Conservation (phyloP, 2,329 filamentous ascomycete species). For the Aspergillus sp. region DNA sequence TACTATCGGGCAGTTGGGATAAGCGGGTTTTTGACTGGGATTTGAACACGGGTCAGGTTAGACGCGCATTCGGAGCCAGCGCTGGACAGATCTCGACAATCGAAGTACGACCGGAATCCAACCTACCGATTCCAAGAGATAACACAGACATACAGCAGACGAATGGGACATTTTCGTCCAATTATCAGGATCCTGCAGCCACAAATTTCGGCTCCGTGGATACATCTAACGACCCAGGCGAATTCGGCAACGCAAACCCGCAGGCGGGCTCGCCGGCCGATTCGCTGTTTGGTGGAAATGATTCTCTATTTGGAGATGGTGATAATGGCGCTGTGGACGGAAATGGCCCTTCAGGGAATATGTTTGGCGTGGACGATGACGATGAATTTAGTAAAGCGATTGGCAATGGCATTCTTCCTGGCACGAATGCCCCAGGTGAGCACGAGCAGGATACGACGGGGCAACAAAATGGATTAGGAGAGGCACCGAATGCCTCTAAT, state of each 20-base stretch:
- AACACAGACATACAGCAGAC: slow-evolving; percentile 44
- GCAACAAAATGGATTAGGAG: slow-evolving; percentile 12
- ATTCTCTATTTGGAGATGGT: slow-evolving; percentile 82
- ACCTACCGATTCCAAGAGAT: slow-evolving; percentile 65
- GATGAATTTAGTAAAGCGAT: slow-evolving; percentile 73
- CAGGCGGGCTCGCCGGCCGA: slow-evolving; percentile 60
- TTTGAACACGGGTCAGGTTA: slow-evolving; percentile 71
- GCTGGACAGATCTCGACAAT: slow-evolving; percentile 81
- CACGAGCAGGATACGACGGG: slow-evolving; percentile 21
- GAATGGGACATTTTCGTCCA: slow-evolving; percentile 68
- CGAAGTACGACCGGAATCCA: slow-evolving; percentile 71
- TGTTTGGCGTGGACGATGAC: slow-evolving; percentile 73
- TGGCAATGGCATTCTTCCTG: slow-evolving; percentile 51
- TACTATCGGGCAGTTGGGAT: slow-evolving; percentile 93
- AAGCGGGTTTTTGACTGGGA: slow-evolving; percentile 94
- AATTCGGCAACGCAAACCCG: slow-evolving; percentile 44
- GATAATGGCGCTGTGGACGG: slow-evolving; percentile 46
- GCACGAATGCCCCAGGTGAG: slow-evolving; percentile 36
- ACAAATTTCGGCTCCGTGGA: slow-evolving; percentile 46
- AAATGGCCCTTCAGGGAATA: slow-evolving; percentile 46
- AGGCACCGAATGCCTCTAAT: slow-evolving; percentile 2
- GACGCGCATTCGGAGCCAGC: slow-evolving; percentile 66
- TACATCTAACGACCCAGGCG: slow-evolving; percentile 28
- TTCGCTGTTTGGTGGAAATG: slow-evolving; percentile 76
- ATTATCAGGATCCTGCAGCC: slow-evolving; percentile 54